Conservation (phyloP, 768 basidiomycete species). For the Amanita polypyramis region DNA sequence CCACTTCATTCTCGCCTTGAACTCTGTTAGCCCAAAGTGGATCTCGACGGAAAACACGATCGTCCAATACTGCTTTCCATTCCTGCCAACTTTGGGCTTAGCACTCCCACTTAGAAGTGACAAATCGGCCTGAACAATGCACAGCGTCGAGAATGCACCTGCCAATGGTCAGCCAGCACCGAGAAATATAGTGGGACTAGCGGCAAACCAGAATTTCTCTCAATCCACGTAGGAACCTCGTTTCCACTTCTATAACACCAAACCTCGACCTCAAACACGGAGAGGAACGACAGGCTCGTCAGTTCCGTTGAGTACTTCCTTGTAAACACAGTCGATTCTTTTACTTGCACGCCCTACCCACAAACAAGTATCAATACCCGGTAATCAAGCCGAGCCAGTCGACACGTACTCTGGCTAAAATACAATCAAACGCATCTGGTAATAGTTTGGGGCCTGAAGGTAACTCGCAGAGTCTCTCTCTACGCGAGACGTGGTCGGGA, state of each 20-base stretch:
- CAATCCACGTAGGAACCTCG: conserved; percentile 63
- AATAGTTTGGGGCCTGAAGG: conserved; percentile 71
- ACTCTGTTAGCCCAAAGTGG: conserved; percentile 75
- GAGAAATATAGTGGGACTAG: background rate
- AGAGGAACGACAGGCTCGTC: conserved; percentile 63
- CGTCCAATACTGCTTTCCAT: conserved; percentile 70
- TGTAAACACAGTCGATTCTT: conserved; percentile 73
- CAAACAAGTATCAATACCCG: conserved; percentile 2
- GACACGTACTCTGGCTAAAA: conserved; percentile 50
- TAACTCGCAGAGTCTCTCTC: conserved; percentile 59
- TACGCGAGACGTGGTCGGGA: conserved; percentile 54
- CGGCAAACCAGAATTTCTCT: conserved; percentile 41
- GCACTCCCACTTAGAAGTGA: conserved; percentile 66
- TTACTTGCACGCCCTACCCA: conserved; percentile 56
- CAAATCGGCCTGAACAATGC: conserved; percentile 68
- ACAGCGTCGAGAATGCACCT: conserved; percentile 70
- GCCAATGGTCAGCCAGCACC: background rate
- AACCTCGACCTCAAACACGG: conserved; percentile 76
- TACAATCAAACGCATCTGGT: conserved; percentile 77
- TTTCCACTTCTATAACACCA: conserved; percentile 80
- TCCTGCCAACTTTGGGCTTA: conserved; percentile 50
- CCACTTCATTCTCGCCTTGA: conserved; percentile 77
- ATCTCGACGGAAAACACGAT: conserved; percentile 81
- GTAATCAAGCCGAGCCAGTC: background rate
- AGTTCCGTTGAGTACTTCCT: conserved; percentile 78